phyloP scores from a whole-genome alignment of 2,329 filamentous ascomycete genomes.

The Aspergillus amoenus region DNA sequence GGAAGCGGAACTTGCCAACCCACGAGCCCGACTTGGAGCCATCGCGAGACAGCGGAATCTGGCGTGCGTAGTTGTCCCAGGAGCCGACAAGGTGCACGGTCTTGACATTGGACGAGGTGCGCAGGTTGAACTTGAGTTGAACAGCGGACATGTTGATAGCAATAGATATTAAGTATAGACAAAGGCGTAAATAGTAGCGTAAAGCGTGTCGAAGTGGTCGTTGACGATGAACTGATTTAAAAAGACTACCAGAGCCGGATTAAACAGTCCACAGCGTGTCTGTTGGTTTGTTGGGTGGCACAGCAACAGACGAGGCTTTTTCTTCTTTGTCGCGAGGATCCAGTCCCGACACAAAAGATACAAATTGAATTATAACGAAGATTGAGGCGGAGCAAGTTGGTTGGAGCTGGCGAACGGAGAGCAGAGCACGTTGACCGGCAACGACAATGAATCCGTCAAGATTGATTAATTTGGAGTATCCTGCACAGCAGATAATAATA shows the following conservation, averaged over 20 bases:
- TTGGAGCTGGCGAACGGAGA: conserved; percentile 26
- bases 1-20: conserved; percentile 96
- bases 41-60: conserved; percentile 92
- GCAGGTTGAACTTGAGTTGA: conserved; percentile 93
- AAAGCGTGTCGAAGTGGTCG: conserved; percentile 25
- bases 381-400: conserved; percentile 22
- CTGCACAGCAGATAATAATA: conserved; percentile 29
- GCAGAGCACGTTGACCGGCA: conserved; percentile 33
- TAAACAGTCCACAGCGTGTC: conserved; percentile 11
- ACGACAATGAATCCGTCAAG: conserved; percentile 26
- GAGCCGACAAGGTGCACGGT: conserved; percentile 96
- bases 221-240: conserved; percentile 13
- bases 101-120: conserved; percentile 95
- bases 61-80: conserved; percentile 95
- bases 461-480: conserved; percentile 27
- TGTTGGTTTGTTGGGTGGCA: conserved; percentile 17
- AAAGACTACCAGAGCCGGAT: conserved; percentile 32
- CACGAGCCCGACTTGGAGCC: conserved; percentile 83
- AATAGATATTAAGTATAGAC: conserved; percentile 26
- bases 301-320: conserved; percentile 17
- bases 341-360: conserved; percentile 31
- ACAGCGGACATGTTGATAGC: conserved; percentile 72
- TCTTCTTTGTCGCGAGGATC: conserved; percentile 23
- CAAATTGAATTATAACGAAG: conserved; percentile 19
- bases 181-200: conserved; percentile 4